Conservation (phyloP, 2,329 filamentous ascomycete genomes). For the Rhynchosporium agropyri region DNA sequence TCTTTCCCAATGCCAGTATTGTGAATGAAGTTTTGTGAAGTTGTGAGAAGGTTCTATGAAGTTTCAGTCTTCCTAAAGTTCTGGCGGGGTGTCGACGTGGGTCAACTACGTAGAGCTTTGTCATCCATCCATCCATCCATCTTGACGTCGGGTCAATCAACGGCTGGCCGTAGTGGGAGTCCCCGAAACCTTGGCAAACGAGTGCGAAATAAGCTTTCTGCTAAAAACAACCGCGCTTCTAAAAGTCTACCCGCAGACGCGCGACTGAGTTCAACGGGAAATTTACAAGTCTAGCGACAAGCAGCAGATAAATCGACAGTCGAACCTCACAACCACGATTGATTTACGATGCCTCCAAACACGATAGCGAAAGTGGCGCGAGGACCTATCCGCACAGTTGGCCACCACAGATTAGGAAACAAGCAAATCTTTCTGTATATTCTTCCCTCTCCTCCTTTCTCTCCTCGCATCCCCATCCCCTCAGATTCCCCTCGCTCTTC, state of each 20-base stretch:
- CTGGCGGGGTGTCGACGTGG: background rate
- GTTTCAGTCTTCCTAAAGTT: background rate
- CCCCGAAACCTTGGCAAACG: too few species aligned
- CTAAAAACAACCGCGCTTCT: constrained; percentile 10
- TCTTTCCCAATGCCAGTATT: background rate
- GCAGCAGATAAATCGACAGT: background rate
- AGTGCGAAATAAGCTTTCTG: too few species aligned
- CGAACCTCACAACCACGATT: background rate
- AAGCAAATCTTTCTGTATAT: constrained; percentile 61
- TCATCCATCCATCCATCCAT: background rate
- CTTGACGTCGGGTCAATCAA: background rate
- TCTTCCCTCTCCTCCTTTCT: background rate
- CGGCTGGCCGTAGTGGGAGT: too few species aligned
- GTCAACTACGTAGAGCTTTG: background rate
- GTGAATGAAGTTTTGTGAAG: background rate
- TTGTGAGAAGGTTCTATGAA: too few species aligned
- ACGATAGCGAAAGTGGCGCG: background rate
- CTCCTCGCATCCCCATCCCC: background rate
- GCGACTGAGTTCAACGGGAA: constrained; percentile 1
- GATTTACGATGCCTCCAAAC: constrained; percentile 29
- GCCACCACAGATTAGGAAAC: constrained; percentile 45
- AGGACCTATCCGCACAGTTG: constrained; percentile 15
- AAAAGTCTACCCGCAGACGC: background rate
- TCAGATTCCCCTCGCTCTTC: background rate
- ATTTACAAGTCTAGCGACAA: background rate